Percentiles rank a stretch among this genome's conserved stretches.
Evolutionary conservation across 2,329 filamentous ascomycete genomes (phyloP).

Genomic region (Sarocladium oryzae): DNA sequence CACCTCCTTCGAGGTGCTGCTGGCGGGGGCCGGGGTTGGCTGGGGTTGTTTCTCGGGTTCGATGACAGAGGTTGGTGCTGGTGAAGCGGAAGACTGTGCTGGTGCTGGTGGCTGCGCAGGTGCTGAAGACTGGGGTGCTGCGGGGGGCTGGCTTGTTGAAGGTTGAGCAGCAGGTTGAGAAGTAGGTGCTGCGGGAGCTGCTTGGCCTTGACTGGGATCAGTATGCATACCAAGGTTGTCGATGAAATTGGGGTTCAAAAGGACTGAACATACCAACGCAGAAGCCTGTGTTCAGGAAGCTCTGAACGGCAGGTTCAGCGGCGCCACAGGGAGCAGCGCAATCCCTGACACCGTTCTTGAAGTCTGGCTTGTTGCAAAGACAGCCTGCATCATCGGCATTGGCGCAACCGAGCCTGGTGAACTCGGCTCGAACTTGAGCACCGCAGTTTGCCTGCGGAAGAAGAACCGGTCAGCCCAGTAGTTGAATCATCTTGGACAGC

Average conservation of each 20-base stretch:
- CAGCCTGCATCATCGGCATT: constrained; percentile 28
- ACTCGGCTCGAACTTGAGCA: constrained; percentile 15
- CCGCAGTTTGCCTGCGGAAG: constrained; percentile 13
- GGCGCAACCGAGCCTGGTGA: constrained; percentile 18
- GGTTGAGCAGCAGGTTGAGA: constrained; percentile 5
- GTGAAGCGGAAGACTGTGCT: neutral
- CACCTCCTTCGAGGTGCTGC: constrained; percentile 5
- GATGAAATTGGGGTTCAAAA: too few relatives aligned
- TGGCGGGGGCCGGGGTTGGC: constrained; percentile 19
- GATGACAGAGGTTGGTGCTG: neutral
- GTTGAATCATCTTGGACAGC: neutral
- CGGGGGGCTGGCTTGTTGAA: neutral
- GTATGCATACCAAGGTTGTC: too few relatives aligned
- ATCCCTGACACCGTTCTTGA: constrained; percentile 31
- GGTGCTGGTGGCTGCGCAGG: neutral
- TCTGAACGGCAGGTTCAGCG: constrained; percentile 10
- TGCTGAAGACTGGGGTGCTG: neutral
- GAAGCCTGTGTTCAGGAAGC: constrained; percentile 2
- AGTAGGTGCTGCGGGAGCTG: constrained; percentile 5
- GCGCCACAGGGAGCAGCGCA: constrained; percentile 28
- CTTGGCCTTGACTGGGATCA: too few relatives aligned
- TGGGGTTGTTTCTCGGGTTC: neutral
- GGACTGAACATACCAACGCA: constrained; percentile 9
- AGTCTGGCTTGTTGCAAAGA: constrained; percentile 31
- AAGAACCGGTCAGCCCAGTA: neutral